Conservation (phyloP, 805 yeast genomes). For the Debaryomyces castellii region DNA sequence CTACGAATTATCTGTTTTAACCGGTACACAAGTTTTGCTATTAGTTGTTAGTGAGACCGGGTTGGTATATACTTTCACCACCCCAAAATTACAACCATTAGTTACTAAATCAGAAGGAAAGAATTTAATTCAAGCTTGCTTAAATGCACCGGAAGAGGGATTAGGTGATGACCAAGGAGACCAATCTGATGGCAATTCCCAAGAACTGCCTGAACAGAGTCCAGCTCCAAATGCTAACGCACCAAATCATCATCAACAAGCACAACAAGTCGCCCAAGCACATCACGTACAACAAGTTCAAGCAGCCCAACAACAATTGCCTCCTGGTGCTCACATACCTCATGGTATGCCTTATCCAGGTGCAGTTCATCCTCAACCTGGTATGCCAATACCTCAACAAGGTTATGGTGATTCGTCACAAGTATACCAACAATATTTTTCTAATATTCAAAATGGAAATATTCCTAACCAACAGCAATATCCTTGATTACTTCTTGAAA, state of each 20-base stretch:
- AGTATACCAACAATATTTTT: conserved; percentile 65
- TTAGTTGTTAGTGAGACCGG: conserved; percentile 99
- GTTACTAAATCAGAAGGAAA: conserved; percentile 98
- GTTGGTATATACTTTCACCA: conserved; percentile 94
- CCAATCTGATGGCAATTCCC: conserved; percentile 49
- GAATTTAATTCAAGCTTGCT: conserved; percentile 92
- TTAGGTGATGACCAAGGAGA: conserved; percentile 62
- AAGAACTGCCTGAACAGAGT: conserved; percentile 40
- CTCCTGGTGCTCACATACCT: conserved; percentile 41
- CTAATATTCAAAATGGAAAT: conserved; percentile 51
- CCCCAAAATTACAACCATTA: conserved; percentile 97
- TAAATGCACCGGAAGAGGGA: conserved; percentile 93
- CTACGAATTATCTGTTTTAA: conserved; percentile 92
- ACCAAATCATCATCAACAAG: conserved; percentile 17
- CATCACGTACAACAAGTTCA: conserved; percentile 26
- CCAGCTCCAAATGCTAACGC: conserved; percentile 27
- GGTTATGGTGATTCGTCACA: conserved; percentile 54
- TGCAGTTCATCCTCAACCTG: conserved; percentile 39
- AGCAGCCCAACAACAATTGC: conserved; percentile 33
- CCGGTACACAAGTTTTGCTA: conserved; percentile 94
- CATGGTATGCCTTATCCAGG: conserved; percentile 47
- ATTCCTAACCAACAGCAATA: conserved; percentile 54
- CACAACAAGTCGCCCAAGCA: conserved; percentile 19
- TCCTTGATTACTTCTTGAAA: conserved; percentile 33
- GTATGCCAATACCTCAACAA: conserved; percentile 44